phyloP scores from a whole-genome alignment of 257 asterid genomes.

The Cruciata laevipes region DNA sequence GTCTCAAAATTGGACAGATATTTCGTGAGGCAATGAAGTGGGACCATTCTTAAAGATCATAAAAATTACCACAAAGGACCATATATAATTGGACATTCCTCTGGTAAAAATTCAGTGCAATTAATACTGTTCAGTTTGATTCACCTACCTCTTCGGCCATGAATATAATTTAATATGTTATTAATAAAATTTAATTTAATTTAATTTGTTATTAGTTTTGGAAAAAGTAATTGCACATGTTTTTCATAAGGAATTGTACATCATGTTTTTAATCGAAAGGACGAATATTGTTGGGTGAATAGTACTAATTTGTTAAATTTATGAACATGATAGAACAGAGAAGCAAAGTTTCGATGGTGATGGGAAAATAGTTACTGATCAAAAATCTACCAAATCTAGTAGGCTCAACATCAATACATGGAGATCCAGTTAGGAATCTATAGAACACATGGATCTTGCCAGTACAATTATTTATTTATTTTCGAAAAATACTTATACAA shows the following conservation, averaged over 20 bases:
- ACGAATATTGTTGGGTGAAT: not conserved
- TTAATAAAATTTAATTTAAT: too few species aligned
- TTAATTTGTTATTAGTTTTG: too few species aligned
- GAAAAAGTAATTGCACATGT: too few species aligned
- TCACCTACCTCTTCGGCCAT: too few species aligned
- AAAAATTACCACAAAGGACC: too few species aligned
- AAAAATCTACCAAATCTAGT: not conserved
- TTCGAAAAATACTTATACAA: too few species aligned
- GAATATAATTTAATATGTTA: too few species aligned
- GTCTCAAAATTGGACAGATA: not conserved
- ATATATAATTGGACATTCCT: too few species aligned
- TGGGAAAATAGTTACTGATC: not conserved
- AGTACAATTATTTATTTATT: too few species aligned
- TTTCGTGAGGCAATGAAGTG: not conserved
- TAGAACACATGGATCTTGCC: not conserved
- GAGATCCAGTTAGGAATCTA: not conserved
- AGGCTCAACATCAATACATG: not conserved
- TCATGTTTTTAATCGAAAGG: not conserved
- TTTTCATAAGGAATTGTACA: too few species aligned
- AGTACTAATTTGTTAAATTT: not conserved
- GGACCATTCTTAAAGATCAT: not conserved
- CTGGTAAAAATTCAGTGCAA: too few species aligned
- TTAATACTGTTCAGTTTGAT: too few species aligned
- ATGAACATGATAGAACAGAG: not conserved
- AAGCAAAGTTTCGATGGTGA: not conserved